phyloP scores from a whole-genome alignment of 1,139 yeast species.

The Geotrichum cucujoidarum region DNA sequence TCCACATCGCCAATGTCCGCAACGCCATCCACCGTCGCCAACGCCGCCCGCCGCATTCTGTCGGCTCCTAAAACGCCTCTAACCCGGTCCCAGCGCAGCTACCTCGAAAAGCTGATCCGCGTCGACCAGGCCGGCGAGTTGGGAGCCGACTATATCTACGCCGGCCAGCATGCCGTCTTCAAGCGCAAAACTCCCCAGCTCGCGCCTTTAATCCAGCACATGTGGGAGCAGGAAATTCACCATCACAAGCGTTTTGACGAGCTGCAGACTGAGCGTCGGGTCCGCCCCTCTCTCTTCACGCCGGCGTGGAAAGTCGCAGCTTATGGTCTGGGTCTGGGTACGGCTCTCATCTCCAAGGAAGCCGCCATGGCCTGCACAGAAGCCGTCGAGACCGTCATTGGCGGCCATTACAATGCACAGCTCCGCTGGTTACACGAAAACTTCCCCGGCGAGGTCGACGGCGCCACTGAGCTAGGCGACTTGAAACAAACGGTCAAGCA shows the following conservation, averaged over 20 bases:
- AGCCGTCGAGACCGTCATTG: conserved; percentile 97
- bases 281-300: conserved; percentile 83
- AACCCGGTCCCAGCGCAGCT: conserved; percentile 44
- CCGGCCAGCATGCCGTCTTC: conserved; percentile 81
- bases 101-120: conserved; percentile 68
- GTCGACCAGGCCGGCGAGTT: conserved; percentile 98
- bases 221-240: conserved; percentile 97
- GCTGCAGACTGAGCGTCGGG: conserved; percentile 70
- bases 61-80: conserved; percentile 19
- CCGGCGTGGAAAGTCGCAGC: conserved; percentile 96
- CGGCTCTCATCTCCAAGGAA: conserved; percentile 83
- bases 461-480: conserved; percentile 51
- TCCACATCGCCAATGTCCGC: background rate
- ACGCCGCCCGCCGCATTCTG: conserved; percentile 16
- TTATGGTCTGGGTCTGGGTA: conserved; percentile 74
- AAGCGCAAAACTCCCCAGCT: conserved; percentile 57
- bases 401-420: conserved; percentile 91
- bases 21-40: conserved; percentile 11
- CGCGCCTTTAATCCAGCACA: conserved; percentile 70
- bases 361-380: conserved; percentile 99
- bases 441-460: conserved; percentile 42
- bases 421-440: conserved; percentile 54
- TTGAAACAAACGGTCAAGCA: conserved; percentile 62
- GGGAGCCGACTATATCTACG: conserved; percentile 93
- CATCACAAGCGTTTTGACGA: conserved; percentile 82